Evolutionary conservation across 208 protist genomes (phyloP).

Genomic region (Leishmania guyanensis): DNA sequence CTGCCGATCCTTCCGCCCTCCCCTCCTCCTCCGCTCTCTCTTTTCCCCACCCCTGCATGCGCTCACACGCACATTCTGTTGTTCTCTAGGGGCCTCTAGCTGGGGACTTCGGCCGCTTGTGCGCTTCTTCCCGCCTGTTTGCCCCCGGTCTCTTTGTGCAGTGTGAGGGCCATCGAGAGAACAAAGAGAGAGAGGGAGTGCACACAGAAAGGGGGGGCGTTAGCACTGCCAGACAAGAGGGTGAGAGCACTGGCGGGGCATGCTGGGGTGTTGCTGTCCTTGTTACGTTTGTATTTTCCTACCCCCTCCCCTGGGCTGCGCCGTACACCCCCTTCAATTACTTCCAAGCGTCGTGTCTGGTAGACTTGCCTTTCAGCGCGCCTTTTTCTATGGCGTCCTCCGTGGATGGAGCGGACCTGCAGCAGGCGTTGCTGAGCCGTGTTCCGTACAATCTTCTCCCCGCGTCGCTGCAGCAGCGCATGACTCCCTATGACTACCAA

Average conservation of each 20-base stretch:
- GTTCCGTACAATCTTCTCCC: conserved; percentile 59
- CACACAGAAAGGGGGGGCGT: neutral
- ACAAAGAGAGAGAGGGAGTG: neutral
- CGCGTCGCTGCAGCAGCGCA: conserved; percentile 65
- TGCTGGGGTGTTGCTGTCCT: neutral
- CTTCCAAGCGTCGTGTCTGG: neutral
- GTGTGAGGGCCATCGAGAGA: neutral
- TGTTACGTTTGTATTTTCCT: neutral
- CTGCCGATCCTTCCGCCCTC: neutral
- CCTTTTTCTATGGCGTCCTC: conserved; percentile 17
- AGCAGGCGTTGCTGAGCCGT: conserved; percentile 53
- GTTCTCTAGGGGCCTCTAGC: neutral
- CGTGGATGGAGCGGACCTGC: conserved; percentile 49
- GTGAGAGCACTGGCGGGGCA: neutral
- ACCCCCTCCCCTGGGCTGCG: neutral
- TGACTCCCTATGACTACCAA: conserved; percentile 58
- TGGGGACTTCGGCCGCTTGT: neutral
- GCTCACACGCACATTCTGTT: neutral
- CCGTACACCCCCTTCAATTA: neutral
- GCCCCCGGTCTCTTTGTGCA: too few relatives aligned
- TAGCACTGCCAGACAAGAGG: neutral
- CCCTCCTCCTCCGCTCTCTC: neutral
- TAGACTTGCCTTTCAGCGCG: neutral
- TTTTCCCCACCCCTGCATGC: neutral
- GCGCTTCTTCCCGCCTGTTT: neutral